Conservation (phyloP, 2,329 filamentous ascomycete species). For the Colletotrichum siamense region DNA sequence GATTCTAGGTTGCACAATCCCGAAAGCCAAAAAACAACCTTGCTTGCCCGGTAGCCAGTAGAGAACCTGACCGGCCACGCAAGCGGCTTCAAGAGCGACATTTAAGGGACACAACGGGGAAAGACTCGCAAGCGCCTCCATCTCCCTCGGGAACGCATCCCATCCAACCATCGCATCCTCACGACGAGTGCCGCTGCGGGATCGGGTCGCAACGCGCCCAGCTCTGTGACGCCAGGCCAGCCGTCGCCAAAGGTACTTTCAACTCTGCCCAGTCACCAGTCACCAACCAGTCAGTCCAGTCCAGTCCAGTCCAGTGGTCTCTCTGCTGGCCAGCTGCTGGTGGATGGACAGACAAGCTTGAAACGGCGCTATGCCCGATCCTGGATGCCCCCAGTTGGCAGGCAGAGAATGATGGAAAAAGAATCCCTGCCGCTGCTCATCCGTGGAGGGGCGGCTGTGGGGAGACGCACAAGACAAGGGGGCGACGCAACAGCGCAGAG, state of each 20-base stretch:
- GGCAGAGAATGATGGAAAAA: not conserved
- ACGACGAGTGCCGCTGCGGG: constrained; percentile 3
- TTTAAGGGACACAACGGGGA: not conserved
- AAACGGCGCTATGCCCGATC: constrained; percentile 21
- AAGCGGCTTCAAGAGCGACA: not conserved
- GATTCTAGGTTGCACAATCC: not conserved
- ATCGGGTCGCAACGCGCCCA: constrained; percentile 14
- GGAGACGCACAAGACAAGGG: not conserved
- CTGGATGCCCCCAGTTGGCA: not conserved
- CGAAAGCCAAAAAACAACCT: not conserved
- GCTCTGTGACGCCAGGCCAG: not conserved
- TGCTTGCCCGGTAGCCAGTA: not conserved
- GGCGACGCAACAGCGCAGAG: not conserved
- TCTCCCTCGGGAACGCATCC: not conserved
- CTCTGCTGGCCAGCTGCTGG: not conserved
- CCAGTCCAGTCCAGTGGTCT: not conserved
- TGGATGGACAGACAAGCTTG: constrained; percentile 7
- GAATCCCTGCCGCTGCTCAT: constrained; percentile 17
- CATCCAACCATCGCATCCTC: constrained; percentile 11
- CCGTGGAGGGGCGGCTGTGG: constrained; percentile 12
- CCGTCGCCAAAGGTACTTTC: not conserved
- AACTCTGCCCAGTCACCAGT: not conserved
- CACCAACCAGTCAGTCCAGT: not conserved
- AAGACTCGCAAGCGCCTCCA: constrained; percentile 3
- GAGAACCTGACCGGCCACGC: not conserved